phyloP scores from a whole-genome alignment of 2,329 filamentous ascomycete genomes.

The Golovinomyces cichoracearum region DNA sequence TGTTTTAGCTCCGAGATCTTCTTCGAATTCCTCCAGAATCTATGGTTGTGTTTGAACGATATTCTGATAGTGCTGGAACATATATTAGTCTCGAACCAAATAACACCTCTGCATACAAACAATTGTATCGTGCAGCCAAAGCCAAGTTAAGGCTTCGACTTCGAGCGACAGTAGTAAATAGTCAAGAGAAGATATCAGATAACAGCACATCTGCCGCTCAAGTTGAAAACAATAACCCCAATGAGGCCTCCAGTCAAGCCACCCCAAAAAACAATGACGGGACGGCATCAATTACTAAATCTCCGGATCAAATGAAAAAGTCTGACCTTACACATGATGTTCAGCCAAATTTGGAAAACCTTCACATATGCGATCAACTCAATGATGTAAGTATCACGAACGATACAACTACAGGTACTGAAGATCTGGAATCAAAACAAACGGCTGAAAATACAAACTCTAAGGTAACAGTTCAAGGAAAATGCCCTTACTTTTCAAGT shows the following conservation, averaged over 20 bases:
- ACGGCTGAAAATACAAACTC: not conserved
- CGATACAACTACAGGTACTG: not conserved
- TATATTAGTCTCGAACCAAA: conserved; percentile 56
- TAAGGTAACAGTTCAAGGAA: not conserved
- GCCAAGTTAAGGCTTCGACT: conserved; percentile 94
- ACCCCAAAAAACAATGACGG: not conserved
- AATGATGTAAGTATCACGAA: not conserved
- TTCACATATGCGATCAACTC: not conserved
- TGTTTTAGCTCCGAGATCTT: conserved; percentile 36
- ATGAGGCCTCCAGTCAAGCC: not conserved
- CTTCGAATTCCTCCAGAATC: conserved; percentile 38
- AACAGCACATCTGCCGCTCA: conserved; percentile 25
- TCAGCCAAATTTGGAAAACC: not conserved
- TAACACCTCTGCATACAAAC: conserved; percentile 75
- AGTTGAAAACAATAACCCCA: conserved; percentile 13
- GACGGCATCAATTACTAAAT: not conserved
- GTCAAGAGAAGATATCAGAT: conserved; percentile 11
- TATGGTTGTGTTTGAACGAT: conserved; percentile 57
- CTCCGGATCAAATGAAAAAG: not conserved
- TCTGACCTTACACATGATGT: not conserved
- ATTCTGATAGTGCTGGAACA: conserved; percentile 68
- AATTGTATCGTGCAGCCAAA: conserved; percentile 86
- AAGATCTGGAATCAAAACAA: not conserved
- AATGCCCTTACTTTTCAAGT: not conserved
- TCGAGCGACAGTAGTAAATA: conserved; percentile 30